Conservation (phyloP, 1,284 basidiomycete species). For the Trichosporon sp. region DNA sequence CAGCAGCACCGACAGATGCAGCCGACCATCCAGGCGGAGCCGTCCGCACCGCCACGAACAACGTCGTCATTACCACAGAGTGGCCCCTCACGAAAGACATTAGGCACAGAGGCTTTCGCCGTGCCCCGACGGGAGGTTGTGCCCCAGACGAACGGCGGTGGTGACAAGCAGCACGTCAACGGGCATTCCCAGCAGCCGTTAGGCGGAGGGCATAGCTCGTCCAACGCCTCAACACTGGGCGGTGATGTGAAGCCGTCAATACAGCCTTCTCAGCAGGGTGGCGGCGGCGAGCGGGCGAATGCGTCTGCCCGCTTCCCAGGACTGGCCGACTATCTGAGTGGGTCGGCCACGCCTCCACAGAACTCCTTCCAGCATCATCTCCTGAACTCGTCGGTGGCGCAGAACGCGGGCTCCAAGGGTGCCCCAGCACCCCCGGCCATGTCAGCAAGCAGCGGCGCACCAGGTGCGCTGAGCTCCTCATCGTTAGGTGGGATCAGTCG, state of each 20-base stretch:
- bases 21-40: slow-evolving; percentile 15
- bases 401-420: slow-evolving; percentile 9
- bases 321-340: slow-evolving; percentile 41
- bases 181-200: slow-evolving; percentile 20
- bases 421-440: slow-evolving; percentile 20
- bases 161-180: slow-evolving; percentile 25
- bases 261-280: neutral
- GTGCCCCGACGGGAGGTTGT: slow-evolving; percentile 18
- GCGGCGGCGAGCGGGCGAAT: neutral
- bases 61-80: neutral
- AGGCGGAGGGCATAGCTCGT: neutral
- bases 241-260: slow-evolving; percentile 13
- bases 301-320: slow-evolving; percentile 36
- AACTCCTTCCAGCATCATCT: slow-evolving; percentile 32
- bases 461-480: slow-evolving; percentile 7
- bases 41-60: slow-evolving; percentile 2
- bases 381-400: slow-evolving; percentile 13
- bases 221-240: neutral
- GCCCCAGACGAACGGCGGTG: slow-evolving; percentile 20
- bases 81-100: neutral
- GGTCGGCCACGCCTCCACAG: slow-evolving; percentile 29
- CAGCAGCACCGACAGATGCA: slow-evolving; percentile 12
- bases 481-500: slow-evolving; percentile 6
- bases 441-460: slow-evolving; percentile 9
- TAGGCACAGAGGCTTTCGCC: slow-evolving; percentile 17